Conservation (phyloP, 2,329 filamentous ascomycete species). For the Ophiosphaerella herpotricha region DNA sequence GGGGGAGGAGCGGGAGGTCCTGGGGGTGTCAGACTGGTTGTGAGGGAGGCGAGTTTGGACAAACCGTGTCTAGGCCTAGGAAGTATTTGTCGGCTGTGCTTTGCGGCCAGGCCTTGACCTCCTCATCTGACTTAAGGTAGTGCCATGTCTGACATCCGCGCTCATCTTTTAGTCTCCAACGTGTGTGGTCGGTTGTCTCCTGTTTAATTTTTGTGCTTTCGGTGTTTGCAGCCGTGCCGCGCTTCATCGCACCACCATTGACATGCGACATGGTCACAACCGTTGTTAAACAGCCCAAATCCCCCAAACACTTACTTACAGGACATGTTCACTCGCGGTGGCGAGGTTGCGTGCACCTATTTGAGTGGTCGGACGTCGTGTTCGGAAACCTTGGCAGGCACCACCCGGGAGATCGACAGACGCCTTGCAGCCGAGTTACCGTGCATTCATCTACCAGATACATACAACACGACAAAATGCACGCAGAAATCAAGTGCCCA, state of each 20-base stretch:
- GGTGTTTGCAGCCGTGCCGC: conserved; percentile 8
- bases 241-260: conserved; percentile 32
- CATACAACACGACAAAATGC: no score
- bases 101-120: conserved; percentile 80
- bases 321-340: neutral
- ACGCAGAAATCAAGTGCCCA: no score
- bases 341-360: conserved; percentile 3
- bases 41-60: conserved; percentile 1
- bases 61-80: conserved; percentile 77
- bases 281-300: conserved; percentile 2
- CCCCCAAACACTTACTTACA: neutral
- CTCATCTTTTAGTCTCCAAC: conserved; percentile 86
- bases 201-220: conserved; percentile 14
- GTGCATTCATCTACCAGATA: no score
- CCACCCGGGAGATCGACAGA: conserved; percentile 1
- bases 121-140: conserved; percentile 76
- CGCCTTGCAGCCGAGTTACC: no score
- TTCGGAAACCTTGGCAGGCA: conserved; percentile 17
- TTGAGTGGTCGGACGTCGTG: neutral
- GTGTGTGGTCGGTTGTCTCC: conserved; percentile 72
- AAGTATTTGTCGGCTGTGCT: conserved; percentile 87
- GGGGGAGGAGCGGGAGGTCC: conserved; percentile 74
- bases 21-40: conserved; percentile 43
- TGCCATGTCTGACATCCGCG: conserved; percentile 91
- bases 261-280: conserved; percentile 20